A percentile compares a stretch with the other conserved stretches of the same genome.
phyloP scores from a whole-genome alignment of 106 monocot species.

The Dendrobium huoshanense region DNA sequence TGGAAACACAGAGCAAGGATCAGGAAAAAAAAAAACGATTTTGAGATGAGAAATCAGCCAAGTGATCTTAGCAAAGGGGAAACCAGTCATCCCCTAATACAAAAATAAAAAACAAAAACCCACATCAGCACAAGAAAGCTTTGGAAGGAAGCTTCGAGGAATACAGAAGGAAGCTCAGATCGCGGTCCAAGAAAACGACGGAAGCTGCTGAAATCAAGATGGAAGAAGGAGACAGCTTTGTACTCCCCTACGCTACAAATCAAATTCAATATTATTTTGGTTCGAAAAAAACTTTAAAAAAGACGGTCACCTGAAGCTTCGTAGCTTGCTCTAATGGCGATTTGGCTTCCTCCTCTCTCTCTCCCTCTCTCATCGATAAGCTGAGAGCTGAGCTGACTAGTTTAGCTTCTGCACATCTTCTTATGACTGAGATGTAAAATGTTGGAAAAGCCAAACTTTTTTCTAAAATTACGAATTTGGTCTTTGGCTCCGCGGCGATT shows the following conservation, averaged over 20 bases:
- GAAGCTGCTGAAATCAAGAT: background rate
- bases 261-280: background rate
- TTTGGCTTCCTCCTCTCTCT: background rate
- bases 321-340: constrained; percentile 8
- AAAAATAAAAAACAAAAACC: background rate
- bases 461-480: background rate
- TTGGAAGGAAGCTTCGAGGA: background rate
- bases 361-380: background rate
- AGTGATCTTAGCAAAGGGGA: background rate
- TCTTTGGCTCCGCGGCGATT: background rate
- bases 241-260: background rate
- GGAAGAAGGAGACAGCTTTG: background rate
- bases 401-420: background rate
- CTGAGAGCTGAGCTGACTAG: constrained; percentile 1
- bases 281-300: background rate
- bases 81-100: background rate
- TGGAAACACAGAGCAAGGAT: background rate
- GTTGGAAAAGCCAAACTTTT: background rate
- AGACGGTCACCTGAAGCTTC: constrained; percentile 7
- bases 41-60: background rate
- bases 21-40: background rate
- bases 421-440: background rate
- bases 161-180: background rate
- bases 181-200: background rate
- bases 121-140: background rate